These are phyloP conservation scores for Podospora conica DNA, from an alignment of 495 filamentous ascomycete species.

Conservation along the genomic window DNA sequence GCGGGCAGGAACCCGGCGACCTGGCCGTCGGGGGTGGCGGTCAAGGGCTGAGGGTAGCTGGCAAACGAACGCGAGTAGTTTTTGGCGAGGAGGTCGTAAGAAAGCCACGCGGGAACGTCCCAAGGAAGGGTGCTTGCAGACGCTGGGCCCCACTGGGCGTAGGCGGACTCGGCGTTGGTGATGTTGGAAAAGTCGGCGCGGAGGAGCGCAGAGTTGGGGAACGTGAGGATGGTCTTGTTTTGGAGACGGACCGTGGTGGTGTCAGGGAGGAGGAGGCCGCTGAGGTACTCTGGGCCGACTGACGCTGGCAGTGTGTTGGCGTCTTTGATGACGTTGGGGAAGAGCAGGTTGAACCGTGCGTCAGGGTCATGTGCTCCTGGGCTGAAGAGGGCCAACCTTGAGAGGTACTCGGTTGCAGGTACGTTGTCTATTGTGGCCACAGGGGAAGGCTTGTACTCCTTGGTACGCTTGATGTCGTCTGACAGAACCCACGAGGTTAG, in stretches of 20 bases:
- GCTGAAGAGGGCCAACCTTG: background rate
- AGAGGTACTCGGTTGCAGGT: constrained; percentile 11
- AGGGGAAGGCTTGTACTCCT: constrained; percentile 16
- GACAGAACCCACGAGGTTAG: background rate
- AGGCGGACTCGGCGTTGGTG: constrained; percentile 7
- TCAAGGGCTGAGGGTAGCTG: constrained; percentile 11
- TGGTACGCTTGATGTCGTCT: constrained; percentile 12
- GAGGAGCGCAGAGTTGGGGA: constrained; percentile 13
- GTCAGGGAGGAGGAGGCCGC: constrained; percentile 4
- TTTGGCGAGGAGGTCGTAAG: background rate
- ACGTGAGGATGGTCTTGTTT: constrained; percentile 9
- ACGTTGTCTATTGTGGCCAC: constrained; percentile 15
- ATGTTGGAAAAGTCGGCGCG: constrained; percentile 15
- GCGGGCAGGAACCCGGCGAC: constrained; percentile 9
- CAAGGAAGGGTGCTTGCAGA: too few relatives aligned
- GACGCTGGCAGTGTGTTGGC: background rate
- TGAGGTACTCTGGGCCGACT: background rate
- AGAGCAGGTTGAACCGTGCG: constrained; percentile 25
- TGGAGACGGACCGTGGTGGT: constrained; percentile 8
- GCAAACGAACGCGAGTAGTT: constrained; percentile 2
- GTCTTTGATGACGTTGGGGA: constrained; percentile 7
- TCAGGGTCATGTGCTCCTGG: constrained; percentile 27
- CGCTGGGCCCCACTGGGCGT: constrained; percentile 5
- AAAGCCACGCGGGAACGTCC: background rate
- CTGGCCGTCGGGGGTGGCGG: background rate